These are phyloP conservation scores for Pseudevernia furfuracea DNA, from an alignment of 495 filamentous ascomycete genomes.

Conservation along the genomic window DNA sequence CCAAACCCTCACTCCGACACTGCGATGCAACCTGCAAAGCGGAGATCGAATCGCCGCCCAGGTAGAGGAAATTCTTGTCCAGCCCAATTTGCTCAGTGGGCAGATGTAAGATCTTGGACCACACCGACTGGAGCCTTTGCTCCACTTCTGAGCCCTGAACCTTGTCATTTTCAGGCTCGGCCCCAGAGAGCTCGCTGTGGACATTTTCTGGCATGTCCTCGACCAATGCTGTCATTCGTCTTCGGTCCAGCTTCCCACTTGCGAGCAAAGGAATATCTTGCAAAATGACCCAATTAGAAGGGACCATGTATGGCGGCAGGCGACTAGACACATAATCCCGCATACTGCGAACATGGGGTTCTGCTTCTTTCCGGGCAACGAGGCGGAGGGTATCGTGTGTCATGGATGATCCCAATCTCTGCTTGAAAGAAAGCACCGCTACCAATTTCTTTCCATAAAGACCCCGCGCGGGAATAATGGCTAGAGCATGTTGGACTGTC, in stretches of 20 bases:
- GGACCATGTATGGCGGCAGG: constrained; percentile 45
- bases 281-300: constrained; percentile 40
- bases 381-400: constrained; percentile 1
- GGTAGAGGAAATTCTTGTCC: constrained; percentile 52
- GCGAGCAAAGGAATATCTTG: constrained; percentile 42
- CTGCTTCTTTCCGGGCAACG: constrained; percentile 15
- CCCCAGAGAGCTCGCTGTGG: constrained; percentile 17
- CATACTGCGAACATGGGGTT: constrained; percentile 13
- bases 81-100: constrained; percentile 40
- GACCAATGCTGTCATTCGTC: constrained; percentile 17
- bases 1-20: constrained; percentile 33
- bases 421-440: constrained; percentile 17
- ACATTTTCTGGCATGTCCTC: constrained; percentile 35
- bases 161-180: constrained; percentile 1
- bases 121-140: constrained; percentile 38
- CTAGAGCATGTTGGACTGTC: constrained; percentile 16
- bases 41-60: constrained; percentile 63
- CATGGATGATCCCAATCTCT: neutral
- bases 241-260: constrained; percentile 33
- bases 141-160: constrained; percentile 16
- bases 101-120: constrained; percentile 49
- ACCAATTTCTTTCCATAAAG: constrained; percentile 19
- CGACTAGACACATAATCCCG: constrained; percentile 26
- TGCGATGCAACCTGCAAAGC: constrained; percentile 46
- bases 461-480: constrained; percentile 15